Base-by-base conservation (phyloP, 306 rosid genomes). In the Prinsepia uniflora region DNA sequence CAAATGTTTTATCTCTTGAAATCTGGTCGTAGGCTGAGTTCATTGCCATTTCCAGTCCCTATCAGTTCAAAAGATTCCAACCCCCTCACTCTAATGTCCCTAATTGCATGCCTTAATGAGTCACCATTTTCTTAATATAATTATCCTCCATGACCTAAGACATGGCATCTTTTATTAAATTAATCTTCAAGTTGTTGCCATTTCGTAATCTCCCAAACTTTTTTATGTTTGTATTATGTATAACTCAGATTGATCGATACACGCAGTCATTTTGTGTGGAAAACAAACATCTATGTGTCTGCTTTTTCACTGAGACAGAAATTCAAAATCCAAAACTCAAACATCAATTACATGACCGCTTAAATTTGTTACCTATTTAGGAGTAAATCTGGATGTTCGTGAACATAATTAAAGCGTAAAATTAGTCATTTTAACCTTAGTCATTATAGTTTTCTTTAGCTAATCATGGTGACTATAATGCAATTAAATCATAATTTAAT, bases 131-230 rank as follows among this genome's bases (percentile, higher is more conserved):
- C 24, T 18, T 10, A 48, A 11, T 76, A 49, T 62, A 22, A 63
- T 63, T 34, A 30, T 42, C 80, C 58, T 19, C 34, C 50, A 53
- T 70, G 75, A 70, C 71, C 48, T 12, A 9, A 34, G 44, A 53
- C 44, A n/a, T 34, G 36, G 71, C 60, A 70, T 63, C 75, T 62
- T 4, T 24, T 43, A 34, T 39, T 45, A 62, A 73, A 68, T 17
- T 45, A 50, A 43, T 73, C 0, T 8, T 44, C 45, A 42, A 46
- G 66, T 73, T 73, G 75, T 40, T 73, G 75, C 64, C 80, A 63
- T 73, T 62, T 75, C 72, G 13, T 68, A 45, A 63, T 75, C 67
- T 39, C 46, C 57, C 44, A 56, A 46, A 59, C 41, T 58, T 47
- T 39, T 0, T 10, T 8, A 46, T 68, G 24, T 59, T 5, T 50